These are phyloP conservation scores for Exsudoporus frostii DNA, from an alignment of 768 basidiomycete genomes.

Conservation along the genomic window DNA sequence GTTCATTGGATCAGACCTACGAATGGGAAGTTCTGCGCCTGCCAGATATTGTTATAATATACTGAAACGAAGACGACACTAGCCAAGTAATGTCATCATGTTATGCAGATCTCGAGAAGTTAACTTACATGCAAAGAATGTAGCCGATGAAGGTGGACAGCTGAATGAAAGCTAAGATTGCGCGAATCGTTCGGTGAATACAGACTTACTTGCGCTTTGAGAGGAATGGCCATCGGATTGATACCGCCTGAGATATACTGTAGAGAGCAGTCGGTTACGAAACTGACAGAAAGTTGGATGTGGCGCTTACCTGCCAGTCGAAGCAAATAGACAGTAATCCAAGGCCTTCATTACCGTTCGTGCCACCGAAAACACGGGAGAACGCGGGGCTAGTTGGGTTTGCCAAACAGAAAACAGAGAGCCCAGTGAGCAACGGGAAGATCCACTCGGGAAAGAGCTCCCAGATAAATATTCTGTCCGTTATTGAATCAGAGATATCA, in stretches of 20 bases:
- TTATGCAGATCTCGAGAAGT: neutral
- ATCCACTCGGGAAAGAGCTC: constrained; percentile 28
- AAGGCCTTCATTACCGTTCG: constrained; percentile 64
- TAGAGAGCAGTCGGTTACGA: neutral
- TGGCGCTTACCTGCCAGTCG: constrained; percentile 46
- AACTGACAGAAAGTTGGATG: neutral
- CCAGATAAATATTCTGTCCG: constrained; percentile 34
- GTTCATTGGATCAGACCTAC: constrained; percentile 33
- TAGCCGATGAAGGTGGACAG: constrained; percentile 51
- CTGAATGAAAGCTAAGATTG: constrained; percentile 2
- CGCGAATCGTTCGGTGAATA: neutral
- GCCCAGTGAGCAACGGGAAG: constrained; percentile 62
- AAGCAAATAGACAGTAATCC: constrained; percentile 60
- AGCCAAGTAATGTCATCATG: constrained; percentile 9
- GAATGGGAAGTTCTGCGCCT: constrained; percentile 60
- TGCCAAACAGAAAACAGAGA: constrained; percentile 61
- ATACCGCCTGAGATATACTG: constrained; percentile 29
- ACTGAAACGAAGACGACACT: constrained; percentile 37
- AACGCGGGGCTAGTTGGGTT: constrained; percentile 32
- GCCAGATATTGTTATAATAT: constrained; percentile 53
- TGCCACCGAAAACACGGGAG: constrained; percentile 59
- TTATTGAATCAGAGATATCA: neutral
- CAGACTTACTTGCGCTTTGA: constrained; percentile 44
- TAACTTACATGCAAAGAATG: constrained; percentile 51
- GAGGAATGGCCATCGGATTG: constrained; percentile 54